Evolutionary conservation across 352 stramenopile species (phyloP).

Genomic region (Globisporangium solare): DNA sequence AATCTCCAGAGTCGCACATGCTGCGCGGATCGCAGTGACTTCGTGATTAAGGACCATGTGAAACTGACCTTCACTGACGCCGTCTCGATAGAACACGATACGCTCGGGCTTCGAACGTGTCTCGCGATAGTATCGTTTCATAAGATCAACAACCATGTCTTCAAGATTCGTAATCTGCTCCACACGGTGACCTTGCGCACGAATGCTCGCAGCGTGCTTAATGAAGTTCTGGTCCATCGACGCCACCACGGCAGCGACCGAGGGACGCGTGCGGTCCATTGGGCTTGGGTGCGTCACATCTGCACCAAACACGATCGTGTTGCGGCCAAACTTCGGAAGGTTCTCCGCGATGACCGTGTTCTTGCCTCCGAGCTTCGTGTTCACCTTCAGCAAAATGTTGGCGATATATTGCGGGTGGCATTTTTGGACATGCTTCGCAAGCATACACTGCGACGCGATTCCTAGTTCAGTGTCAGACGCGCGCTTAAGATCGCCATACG

Average conservation of each 20-base stretch:
- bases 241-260: constrained; percentile 76
- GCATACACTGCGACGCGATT: constrained; percentile 77
- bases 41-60: constrained; percentile 76
- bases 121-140: constrained; percentile 66
- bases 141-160: constrained; percentile 59
- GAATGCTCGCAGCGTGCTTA: constrained; percentile 57
- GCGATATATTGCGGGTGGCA: constrained; percentile 60
- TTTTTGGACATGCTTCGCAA: constrained; percentile 55
- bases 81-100: constrained; percentile 87
- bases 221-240: constrained; percentile 76
- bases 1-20: constrained; percentile 52
- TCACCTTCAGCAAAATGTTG: constrained; percentile 79
- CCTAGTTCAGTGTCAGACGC: constrained; percentile 65
- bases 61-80: constrained; percentile 87
- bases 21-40: constrained; percentile 69
- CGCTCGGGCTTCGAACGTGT: constrained; percentile 54
- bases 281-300: constrained; percentile 81
- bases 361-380: constrained; percentile 68
- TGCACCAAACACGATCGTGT: constrained; percentile 79
- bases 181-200: constrained; percentile 70
- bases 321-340: constrained; percentile 36
- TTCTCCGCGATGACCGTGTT: constrained; percentile 49
- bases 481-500: constrained; percentile 72
- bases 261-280: constrained; percentile 66
- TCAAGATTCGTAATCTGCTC: constrained; percentile 71